Evolutionary conservation across 2,329 filamentous ascomycete species (phyloP).

Genomic region (Hymenotorrendiella dingleyae): DNA sequence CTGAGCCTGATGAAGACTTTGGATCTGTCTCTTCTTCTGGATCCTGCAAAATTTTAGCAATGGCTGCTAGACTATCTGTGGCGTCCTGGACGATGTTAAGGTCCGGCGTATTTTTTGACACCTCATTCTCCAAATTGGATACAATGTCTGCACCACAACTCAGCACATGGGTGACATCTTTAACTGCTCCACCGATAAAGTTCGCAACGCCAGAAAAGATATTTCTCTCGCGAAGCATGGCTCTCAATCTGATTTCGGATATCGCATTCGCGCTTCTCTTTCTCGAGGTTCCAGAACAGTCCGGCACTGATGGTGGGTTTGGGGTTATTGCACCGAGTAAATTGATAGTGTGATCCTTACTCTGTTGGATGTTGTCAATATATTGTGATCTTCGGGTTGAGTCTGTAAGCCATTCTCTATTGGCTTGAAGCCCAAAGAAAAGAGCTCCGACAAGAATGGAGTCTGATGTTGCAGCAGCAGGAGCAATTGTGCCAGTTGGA

Average conservation of each 20-base stretch:
- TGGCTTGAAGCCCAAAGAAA: constrained; percentile 2
- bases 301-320: background rate
- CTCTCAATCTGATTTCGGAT: constrained; percentile 1
- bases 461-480: constrained; percentile 1
- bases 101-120: constrained; percentile 1
- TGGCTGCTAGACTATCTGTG: constrained; percentile 9
- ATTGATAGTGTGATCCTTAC: background rate
- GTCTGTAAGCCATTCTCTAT: constrained; percentile 5
- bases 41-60: constrained; percentile 6
- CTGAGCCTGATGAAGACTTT: background rate
- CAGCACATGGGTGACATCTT: constrained; percentile 7
- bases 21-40: constrained; percentile 2
- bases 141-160: constrained; percentile 8
- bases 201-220: constrained; percentile 3
- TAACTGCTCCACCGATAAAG: constrained; percentile 1
- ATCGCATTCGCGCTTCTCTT: background rate
- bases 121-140: constrained; percentile 7
- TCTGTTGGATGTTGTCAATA: constrained; percentile 1
- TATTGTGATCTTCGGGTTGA: constrained; percentile 3
- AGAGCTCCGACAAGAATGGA: constrained; percentile 1
- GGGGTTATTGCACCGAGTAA: background rate
- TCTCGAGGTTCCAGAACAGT: constrained; percentile 5
- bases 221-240: constrained; percentile 4
- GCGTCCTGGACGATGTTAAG: constrained; percentile 1
- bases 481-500: constrained; percentile 1